phyloP scores from a whole-genome alignment of 441 rosid species.

The Gossypium trilobum region DNA sequence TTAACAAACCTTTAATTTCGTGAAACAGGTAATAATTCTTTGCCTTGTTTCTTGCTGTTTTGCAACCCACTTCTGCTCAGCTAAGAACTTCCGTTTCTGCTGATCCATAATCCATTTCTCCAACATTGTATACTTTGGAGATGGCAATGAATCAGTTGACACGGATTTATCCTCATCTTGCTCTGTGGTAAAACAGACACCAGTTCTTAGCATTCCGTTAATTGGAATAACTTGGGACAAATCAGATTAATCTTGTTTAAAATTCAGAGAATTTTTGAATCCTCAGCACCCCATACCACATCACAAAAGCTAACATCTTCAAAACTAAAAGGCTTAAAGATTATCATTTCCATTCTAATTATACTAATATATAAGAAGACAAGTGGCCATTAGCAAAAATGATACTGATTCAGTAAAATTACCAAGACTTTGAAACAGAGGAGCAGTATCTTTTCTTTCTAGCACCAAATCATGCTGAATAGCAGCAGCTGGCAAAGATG shows the following conservation, averaged over 20 bases:
- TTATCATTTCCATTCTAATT: not conserved
- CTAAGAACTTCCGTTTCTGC: constrained; percentile 46
- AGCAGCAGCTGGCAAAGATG: constrained; percentile 25
- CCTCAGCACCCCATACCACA: constrained; percentile 9
- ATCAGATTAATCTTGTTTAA: constrained; percentile 21
- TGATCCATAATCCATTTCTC: constrained; percentile 78
- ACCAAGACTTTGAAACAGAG: constrained; percentile 33
- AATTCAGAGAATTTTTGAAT: constrained; percentile 20
- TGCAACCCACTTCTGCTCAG: constrained; percentile 49
- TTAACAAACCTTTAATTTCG: constrained; percentile 59
- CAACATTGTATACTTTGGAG: constrained; percentile 68
- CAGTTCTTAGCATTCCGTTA: constrained; percentile 24
- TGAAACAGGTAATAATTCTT: constrained; percentile 48
- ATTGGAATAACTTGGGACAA: constrained; percentile 13
- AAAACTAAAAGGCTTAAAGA: not conserved
- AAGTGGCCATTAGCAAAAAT: constrained; percentile 6
- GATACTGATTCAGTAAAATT: not conserved
- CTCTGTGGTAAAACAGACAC: constrained; percentile 29
- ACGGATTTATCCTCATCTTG: constrained; percentile 46
- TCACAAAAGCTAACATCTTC: not conserved
- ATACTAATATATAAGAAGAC: constrained; percentile 3
- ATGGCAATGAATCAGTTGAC: constrained; percentile 33
- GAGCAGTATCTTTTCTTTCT: constrained; percentile 31
- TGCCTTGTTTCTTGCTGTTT: constrained; percentile 61
- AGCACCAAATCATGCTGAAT: constrained; percentile 28